Conservation (phyloP, 768 basidiomycete genomes). For the Boletus tomentosulus region DNA sequence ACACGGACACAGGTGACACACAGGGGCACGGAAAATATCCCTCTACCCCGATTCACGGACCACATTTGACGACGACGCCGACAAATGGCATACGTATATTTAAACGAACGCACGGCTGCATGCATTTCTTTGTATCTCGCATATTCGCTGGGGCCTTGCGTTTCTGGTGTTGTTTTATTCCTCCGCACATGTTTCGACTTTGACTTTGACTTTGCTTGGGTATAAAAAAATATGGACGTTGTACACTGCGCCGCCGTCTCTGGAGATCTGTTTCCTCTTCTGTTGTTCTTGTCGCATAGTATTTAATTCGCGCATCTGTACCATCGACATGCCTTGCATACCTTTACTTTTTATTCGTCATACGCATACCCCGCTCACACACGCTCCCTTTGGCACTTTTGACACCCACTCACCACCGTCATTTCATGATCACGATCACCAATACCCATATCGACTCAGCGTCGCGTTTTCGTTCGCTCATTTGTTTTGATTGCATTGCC, state of each 20-base stretch:
- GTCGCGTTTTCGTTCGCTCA: not conserved
- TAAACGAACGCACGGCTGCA: slow-evolving; percentile 21
- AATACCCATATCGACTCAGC: slow-evolving; percentile 1
- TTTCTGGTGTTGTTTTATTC: not conserved
- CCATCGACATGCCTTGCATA: slow-evolving; percentile 11
- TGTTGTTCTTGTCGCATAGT: slow-evolving; percentile 19
- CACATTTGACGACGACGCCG: slow-evolving; percentile 20
- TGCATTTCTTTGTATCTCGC: slow-evolving; percentile 19
- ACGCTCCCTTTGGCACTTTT: not conserved
- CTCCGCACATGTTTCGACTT: slow-evolving; percentile 9
- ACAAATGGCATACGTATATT: slow-evolving; percentile 23
- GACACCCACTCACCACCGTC: not conserved
- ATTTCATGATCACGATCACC: slow-evolving; percentile 1
- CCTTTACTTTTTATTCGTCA: not conserved
- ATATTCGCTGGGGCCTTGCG: not conserved
- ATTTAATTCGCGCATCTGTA: slow-evolving; percentile 28
- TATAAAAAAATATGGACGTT: slow-evolving; percentile 15
- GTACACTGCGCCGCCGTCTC: slow-evolving; percentile 3
- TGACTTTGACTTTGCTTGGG: not conserved
- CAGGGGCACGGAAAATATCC: not conserved
- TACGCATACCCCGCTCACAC: slow-evolving; percentile 6
- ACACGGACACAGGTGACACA: slow-evolving; percentile 1
- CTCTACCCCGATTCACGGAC: slow-evolving; percentile 8
- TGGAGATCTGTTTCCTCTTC: not conserved
- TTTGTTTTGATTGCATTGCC: not conserved